Evolutionary conservation across 805 yeast genomes (phyloP).

Genomic region (Myxozyma geophila): DNA sequence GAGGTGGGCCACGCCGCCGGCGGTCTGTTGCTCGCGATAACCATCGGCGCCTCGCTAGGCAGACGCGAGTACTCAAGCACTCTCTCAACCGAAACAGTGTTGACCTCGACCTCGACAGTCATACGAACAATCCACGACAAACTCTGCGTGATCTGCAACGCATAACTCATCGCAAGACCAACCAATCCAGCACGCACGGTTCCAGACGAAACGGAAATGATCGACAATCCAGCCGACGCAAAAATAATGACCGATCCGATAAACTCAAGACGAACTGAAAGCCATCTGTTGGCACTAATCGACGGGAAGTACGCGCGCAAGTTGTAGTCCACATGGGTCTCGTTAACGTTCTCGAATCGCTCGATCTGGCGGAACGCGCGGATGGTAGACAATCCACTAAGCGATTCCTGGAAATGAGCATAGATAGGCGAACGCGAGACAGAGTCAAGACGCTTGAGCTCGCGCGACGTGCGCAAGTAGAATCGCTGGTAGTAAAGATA

Average conservation of each 20-base stretch:
- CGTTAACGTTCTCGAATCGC: conserved; percentile 63
- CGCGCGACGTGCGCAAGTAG: conserved; percentile 74
- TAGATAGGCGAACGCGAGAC: conserved; percentile 75
- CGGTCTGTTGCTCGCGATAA: conserved; percentile 70
- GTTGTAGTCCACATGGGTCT: conserved; percentile 71
- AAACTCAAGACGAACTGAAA: conserved; percentile 90
- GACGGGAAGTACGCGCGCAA: conserved; percentile 93
- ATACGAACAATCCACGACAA: conserved; percentile 97
- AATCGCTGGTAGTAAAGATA: conserved; percentile 73
- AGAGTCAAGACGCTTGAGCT: conserved; percentile 73
- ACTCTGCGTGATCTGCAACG: conserved; percentile 89
- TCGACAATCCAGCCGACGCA: conserved; percentile 81
- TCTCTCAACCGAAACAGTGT: conserved; percentile 95
- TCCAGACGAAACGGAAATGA: conserved; percentile 70
- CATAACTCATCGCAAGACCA: conserved; percentile 92
- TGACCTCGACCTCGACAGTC: conserved; percentile 98
- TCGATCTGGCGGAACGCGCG: conserved; percentile 72
- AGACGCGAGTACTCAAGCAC: conserved; percentile 84
- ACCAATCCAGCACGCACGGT: conserved; percentile 83
- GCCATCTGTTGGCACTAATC: conserved; percentile 94
- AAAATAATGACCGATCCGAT: conserved; percentile 88
- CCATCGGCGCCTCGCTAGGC: conserved; percentile 80
- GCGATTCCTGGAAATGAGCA: conserved; percentile 81
- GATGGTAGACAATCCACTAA: conserved; percentile 77
- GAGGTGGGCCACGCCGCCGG: conserved; percentile 69